Base-by-base conservation (phyloP, 805 yeast species). In the Suhomyces prunicola region DNA sequence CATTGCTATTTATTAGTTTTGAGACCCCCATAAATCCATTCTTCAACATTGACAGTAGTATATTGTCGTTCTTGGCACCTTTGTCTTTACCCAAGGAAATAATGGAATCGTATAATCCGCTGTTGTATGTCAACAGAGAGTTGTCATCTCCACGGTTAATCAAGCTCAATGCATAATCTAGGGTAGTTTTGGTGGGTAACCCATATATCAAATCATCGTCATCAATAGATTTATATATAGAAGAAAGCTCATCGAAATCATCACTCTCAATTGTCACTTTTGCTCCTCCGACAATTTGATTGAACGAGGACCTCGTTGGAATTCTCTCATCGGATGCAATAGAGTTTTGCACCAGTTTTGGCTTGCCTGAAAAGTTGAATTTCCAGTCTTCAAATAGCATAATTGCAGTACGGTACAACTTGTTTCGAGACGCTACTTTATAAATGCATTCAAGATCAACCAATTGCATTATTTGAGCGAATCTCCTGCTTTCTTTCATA, bases 131-230 rank as follows among this genome's bases (percentile, higher is more conserved):
- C 35, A 87, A 70, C 0, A 74, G 49, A 6, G 73, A 62, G 17
- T 44, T 22, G 3, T 65, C 60, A 1, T 64, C 64, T 3, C 66
- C 61, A 22, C 66, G 57, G 10, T 69, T 67, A 1, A 82, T 62
- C 15, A 77, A 68, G 6, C 69, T 62, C 9, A 85, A 57, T 0
- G 88, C 86, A 54, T 77, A 77, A 0, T 73, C 73, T 5, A 90
- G 60, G 0, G 84, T 71, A 1, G 87, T 79, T 19, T 77, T 72
- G 12, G 80, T 77, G 0, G 92, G 90, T 8, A 88, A 66, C 0
- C 96, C 96, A 57, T 77, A 76, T 5, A 81, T 63, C 40, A 88
- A 67, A 63, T 90, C 96, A 2, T 74, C 70, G 52, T 87, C 90
- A 48, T 80, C 83, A 3, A 90, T 71, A 0, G 76, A 63, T 5